phyloP scores from a whole-genome alignment of 108 stramenopile genomes.

The Nitzschia sp. region DNA sequence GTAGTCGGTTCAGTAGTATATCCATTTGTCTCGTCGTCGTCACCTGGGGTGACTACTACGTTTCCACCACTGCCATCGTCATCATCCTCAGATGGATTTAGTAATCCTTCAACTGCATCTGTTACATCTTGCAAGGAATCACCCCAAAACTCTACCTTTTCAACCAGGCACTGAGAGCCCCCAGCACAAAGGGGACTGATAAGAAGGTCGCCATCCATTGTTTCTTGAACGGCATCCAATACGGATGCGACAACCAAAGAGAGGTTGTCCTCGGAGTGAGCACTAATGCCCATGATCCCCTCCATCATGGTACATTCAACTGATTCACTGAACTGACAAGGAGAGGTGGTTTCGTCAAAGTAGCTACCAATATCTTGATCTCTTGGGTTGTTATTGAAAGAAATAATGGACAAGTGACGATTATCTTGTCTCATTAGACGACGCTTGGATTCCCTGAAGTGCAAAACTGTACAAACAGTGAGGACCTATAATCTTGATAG shows the following conservation, averaged over 20 bases:
- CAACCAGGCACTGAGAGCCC: constrained; percentile 11
- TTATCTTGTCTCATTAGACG: constrained; percentile 23
- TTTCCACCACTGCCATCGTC: constrained; percentile 2
- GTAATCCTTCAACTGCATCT: background rate
- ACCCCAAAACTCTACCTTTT: constrained; percentile 32
- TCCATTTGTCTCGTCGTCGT: constrained; percentile 1
- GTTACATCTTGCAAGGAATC: constrained; percentile 27
- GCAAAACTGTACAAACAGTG: background rate
- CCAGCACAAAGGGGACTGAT: constrained; percentile 1
- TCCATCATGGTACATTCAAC: constrained; percentile 24
- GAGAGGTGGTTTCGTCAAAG: background rate
- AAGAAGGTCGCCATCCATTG: constrained; percentile 20
- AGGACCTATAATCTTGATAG: too few relatives aligned
- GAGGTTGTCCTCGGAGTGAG: constrained; percentile 6
- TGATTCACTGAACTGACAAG: constrained; percentile 24
- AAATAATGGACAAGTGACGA: constrained; percentile 17
- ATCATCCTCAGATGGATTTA: background rate
- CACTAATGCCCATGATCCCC: constrained; percentile 28
- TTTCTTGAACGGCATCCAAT: constrained; percentile 34
- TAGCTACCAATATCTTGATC: constrained; percentile 7
- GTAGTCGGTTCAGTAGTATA: background rate
- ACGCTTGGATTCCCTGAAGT: too few relatives aligned
- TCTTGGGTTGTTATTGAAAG: constrained; percentile 24
- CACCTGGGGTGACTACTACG: background rate
- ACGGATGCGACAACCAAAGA: constrained; percentile 25